Evolutionary conservation across 768 basidiomycete species (phyloP), one percentile per base, ranked within the genome.

Genomic region (Melanogaster broomeanus): DNA sequence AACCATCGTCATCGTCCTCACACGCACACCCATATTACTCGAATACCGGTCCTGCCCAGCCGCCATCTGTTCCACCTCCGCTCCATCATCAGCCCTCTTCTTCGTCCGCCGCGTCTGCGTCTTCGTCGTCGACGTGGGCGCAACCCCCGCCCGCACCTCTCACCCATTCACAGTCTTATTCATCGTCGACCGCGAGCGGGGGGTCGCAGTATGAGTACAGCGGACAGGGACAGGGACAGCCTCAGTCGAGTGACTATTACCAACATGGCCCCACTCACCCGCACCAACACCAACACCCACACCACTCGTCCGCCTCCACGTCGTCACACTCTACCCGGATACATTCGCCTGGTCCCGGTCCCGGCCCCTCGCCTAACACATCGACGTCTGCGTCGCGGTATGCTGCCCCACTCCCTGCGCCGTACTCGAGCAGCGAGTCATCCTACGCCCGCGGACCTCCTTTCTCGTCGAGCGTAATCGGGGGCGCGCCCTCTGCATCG

Each of bases 181-280:
- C 56, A 19, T 61, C 64, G 13, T 56, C 61, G 3, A 3, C 31
- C 31, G 63, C 61, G 12, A 63, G 61, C 24, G 50, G 49, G 21
- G 64, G 54, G 6, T 66, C 63, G 15, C 54, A 52, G 24, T 64
- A 64, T 11, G 57, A 61, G 43, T 66, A 69, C 49, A 25, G 45
- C 38, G 53, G 48, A 24, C 58, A 61, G 28, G 56, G 49, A 16
- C 61, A 62, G 12, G 48, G 21, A 18, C 65, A 64, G 21, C 42
- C 58, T 24, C 52, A 65, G 8, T 57, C 62, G 11, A 59, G 45
- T 12, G 63, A 66, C 10, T 67, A 66, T 42, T 64, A 67, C 12
- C 42, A 51, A 34, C 50, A 44, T 50, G n/a, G 61, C 21, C 52
- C 59, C 16, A 25, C 43, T 6, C 60, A 58, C 18, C 16, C 22